Base-by-base conservation (phyloP, 352 stramenopile genomes). In the Phytophthora cajani region DNA sequence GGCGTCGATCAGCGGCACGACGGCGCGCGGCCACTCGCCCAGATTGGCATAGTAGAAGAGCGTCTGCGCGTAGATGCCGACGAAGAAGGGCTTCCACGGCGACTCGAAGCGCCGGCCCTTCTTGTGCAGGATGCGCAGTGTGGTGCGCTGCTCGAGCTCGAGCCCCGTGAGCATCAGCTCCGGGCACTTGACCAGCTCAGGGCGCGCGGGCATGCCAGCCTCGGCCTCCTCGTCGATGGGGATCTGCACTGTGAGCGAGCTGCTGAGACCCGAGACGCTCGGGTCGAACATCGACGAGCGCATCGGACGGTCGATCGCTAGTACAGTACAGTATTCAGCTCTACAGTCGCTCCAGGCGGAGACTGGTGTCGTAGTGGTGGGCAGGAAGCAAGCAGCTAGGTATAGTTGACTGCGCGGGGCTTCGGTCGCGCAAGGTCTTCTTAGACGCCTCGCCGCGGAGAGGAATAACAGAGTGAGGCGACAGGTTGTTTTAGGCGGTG, bases 101-200 rank as follows among this genome's bases (percentile, higher is more conserved):
- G 80, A 87, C 65, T 91, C 83, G 40, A 93, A 93, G 44, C 84
- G 79, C 50, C 88, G 78, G 30, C 83, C 85, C 60, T 89, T 91
- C 71, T 88, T 89, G 70, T 83, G 74, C 14, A 91, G 64, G 16
- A 80, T 72, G 61, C 80, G 75, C 30, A 91, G 63, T 25, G 69
- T 44, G 9, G 73, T 79, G 23, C 77, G 67, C 52, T 77, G 74
- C 59, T 89, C 77, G n/a, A 91, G 57, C 21, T 88, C 77, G 6
- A 69, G 8, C 16, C 79, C 83, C 2, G 74, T 77, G 36, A 88
- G 55, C 33, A 87, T 64, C 36, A 91, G 57, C 57, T 91, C 83
- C 5, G 82, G 82, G 47, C 81, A 89, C 33, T 78, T 73, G 23
- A 78, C 51, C 2, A 76, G 49, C 32, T 77, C 65, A 5, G 71